Percentiles rank a stretch among this genome's conserved stretches.
Evolutionary conservation across 345 rosid genomes (phyloP).

Genomic region (Noccaea bulbosa): DNA sequence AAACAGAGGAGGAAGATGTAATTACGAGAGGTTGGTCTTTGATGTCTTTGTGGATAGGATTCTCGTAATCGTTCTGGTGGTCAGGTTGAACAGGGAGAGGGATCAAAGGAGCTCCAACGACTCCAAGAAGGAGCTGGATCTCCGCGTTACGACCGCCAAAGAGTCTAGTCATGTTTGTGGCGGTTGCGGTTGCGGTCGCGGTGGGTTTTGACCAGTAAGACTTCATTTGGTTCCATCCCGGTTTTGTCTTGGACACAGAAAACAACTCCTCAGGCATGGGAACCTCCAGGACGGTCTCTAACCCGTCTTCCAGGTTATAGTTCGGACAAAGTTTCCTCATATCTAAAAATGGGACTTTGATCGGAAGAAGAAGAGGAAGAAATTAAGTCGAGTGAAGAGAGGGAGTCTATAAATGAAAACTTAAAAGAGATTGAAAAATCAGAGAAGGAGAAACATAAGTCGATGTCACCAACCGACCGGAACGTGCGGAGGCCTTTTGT

Average conservation of each 20-base stretch:
- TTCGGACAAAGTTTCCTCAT: constrained; percentile 98
- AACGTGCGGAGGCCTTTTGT: constrained; percentile 64
- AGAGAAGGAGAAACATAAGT: constrained; percentile 31
- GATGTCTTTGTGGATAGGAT: constrained; percentile 47
- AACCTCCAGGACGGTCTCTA: constrained; percentile 97
- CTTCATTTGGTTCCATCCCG: constrained; percentile 81
- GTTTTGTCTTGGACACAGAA: constrained; percentile 42
- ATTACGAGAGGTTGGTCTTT: constrained; percentile 75
- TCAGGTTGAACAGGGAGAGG: constrained; percentile 66
- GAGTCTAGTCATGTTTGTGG: constrained; percentile 45
- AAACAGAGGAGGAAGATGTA: constrained; percentile 14
- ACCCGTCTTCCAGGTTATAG: constrained; percentile 75
- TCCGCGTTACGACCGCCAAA: constrained; percentile 71
- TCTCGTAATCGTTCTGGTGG: constrained; percentile 44
- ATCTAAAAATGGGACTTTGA: constrained; percentile 18
- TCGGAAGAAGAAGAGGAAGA: constrained; percentile 1
- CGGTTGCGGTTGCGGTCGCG: constrained; percentile 41
- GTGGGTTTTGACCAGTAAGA: constrained; percentile 70
- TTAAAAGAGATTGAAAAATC: constrained; percentile 34
- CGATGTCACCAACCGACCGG: constrained; percentile 72
- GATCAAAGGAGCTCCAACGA: constrained; percentile 89
- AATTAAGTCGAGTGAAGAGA: constrained; percentile 31
- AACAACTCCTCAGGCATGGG: constrained; percentile 96
- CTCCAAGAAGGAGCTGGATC: constrained; percentile 95
- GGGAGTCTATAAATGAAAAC: constrained; percentile 34